Base-by-base conservation (phyloP, 163 green algal genomes). In the Smithsoniella earleae region DNA sequence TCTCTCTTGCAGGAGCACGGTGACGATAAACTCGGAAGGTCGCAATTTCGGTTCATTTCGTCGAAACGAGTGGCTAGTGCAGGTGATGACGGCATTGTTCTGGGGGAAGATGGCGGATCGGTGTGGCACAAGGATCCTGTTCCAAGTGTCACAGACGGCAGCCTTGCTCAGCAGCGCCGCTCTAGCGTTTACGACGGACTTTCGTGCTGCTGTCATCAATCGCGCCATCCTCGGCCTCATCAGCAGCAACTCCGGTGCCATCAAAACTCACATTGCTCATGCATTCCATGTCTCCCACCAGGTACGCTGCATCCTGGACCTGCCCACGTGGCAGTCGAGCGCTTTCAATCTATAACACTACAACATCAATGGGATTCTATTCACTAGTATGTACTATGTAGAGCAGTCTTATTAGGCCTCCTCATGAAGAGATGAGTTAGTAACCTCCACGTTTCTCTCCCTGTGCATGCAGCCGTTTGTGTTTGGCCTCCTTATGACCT, bases 201-300 rank as follows among this genome's bases (percentile, higher is more conserved):
- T 64, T 18, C 33, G 49, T 25, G 31, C 25, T 25, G 49, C 49
- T 10, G 49, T 64, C 6, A 27, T 10, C 33, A 27, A 25, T 27
- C 49, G 49, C 8, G 31, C 33, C 49, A 6, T 64, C 25, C 25
- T 25, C 31, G 49, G 49, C 6, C 49, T 64, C 13, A 27, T 64
- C 8, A 64, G 33, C 49, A 64, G 49, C 1, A 64, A 36, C 13
- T 36, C 49, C 13, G 49, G 49, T 18, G 49, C 49, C 16, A 64
- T 36, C 49, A 64, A 64, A 18, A 64, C 49, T 27, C 31, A 64
- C 49, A 64, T 64, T 27, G 49, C 49, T 25, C 49, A 64, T 25
- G 33, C 25, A 25, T 64, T 64, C 13, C 49, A 64, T 27, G 31
- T 64, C 25, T 25, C 8, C 8, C 49, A 64, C 33, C 49, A 64